A percentile compares a stretch with the other conserved stretches of the same genome.
Conservation (phyloP, 331 rosid genomes). For the Rosa hybrid region DNA sequence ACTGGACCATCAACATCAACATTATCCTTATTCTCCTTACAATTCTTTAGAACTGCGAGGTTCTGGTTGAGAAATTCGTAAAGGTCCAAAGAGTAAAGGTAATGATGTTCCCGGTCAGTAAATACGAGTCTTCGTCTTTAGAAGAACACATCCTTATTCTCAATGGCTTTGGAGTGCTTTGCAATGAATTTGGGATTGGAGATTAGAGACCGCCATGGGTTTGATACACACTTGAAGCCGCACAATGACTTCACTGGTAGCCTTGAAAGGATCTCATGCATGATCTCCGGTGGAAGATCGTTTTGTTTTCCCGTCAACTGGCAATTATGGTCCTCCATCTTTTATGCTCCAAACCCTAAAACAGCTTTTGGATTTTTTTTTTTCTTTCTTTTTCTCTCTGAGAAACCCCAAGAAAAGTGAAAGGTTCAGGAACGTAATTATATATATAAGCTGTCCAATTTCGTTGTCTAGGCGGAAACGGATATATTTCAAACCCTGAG, state of each 20-base stretch:
- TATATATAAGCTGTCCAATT: too few relatives aligned
- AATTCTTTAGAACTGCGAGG: neutral
- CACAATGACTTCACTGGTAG: neutral
- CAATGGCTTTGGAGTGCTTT: too few relatives aligned
- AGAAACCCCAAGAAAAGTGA: too few relatives aligned
- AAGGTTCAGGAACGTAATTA: too few relatives aligned
- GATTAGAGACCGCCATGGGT: neutral
- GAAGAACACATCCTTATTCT: neutral
- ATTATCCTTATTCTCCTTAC: neutral
- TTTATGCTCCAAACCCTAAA: too few relatives aligned
- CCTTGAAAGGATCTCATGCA: neutral
- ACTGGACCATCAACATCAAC: neutral
- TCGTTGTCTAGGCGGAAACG: too few relatives aligned
- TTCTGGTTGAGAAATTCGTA: neutral
- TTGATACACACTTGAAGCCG: conserved; percentile 21
- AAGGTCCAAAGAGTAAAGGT: neutral
- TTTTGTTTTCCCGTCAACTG: neutral
- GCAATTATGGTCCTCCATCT: neutral
- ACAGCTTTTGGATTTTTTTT: too few relatives aligned
- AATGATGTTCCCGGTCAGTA: neutral
- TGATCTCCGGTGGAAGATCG: neutral
- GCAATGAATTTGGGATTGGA: neutral
- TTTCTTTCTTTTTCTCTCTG: too few relatives aligned
- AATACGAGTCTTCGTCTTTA: neutral
- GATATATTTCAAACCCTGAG: too few relatives aligned